Percentiles rank a stretch among this genome's conserved stretches.
Evolutionary conservation across 2,329 filamentous ascomycete genomes (phyloP).

Genomic region (Epichloe hybrida): DNA sequence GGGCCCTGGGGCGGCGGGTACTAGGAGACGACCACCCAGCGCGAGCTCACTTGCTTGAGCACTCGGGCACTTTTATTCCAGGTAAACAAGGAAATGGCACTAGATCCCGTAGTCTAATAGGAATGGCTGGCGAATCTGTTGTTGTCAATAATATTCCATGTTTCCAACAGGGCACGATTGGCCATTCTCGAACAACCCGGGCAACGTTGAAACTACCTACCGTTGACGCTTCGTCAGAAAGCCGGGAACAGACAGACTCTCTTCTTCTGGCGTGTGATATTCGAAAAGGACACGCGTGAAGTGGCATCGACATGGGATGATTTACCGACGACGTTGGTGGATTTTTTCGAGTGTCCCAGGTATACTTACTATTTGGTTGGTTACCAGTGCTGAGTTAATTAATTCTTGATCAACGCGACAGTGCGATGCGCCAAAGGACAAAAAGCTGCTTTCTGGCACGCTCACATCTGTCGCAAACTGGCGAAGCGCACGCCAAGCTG

Average conservation of each 20-base stretch:
- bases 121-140: too few species aligned
- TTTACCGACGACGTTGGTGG: not conserved
- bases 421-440: not conserved
- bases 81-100: not conserved
- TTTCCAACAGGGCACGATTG: too few species aligned
- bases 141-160: too few species aligned
- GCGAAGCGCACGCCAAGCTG: not conserved
- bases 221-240: too few species aligned
- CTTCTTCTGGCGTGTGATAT: not conserved
- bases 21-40: constrained; percentile 1
- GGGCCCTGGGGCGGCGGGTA: constrained; percentile 14
- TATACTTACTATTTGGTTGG: too few species aligned
- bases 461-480: not conserved
- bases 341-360: not conserved
- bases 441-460: not conserved
- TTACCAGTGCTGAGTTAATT: too few species aligned
- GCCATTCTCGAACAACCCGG: too few species aligned
- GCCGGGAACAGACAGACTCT: too few species aligned
- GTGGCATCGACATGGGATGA: too few species aligned
- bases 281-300: too few species aligned
- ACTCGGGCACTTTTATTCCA: not conserved
- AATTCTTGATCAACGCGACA: too few species aligned
- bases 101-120: not conserved
- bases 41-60: not conserved
- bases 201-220: too few species aligned